Evolutionary conservation across 257 asterid species (phyloP).

Genomic region (Primulina eburnea): DNA sequence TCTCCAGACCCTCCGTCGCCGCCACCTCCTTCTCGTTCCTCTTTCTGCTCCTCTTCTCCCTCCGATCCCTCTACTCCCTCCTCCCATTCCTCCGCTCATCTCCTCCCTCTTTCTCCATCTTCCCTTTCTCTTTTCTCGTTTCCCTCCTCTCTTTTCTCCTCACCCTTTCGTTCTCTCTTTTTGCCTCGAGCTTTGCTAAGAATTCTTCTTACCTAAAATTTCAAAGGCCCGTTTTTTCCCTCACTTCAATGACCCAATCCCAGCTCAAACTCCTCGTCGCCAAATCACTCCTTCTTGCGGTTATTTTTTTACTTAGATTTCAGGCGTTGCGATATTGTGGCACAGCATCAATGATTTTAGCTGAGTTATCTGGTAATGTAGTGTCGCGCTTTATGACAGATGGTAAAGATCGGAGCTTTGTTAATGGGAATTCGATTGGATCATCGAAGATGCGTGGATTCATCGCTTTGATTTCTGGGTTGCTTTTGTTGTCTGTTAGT

Average conservation of each 20-base stretch:
- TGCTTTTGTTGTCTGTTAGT: slow-evolving; percentile 68
- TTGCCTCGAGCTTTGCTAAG: slow-evolving; percentile 30
- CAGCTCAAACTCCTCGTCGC: slow-evolving; percentile 50
- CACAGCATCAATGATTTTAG: slow-evolving; percentile 84
- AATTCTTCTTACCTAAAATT: slow-evolving; percentile 34
- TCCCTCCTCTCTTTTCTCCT: slow-evolving; percentile 74
- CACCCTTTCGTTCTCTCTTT: slow-evolving; percentile 50
- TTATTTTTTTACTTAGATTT: slow-evolving; percentile 66
- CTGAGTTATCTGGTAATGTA: slow-evolving; percentile 73
- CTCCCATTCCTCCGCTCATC: slow-evolving; percentile 64
- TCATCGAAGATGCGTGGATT: slow-evolving; percentile 55
- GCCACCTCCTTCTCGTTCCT: slow-evolving; percentile 48
- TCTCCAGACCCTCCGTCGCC: slow-evolving; percentile 33
- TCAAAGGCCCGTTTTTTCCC: slow-evolving; percentile 41
- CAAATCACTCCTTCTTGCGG: slow-evolving; percentile 64
- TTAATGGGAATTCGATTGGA: slow-evolving; percentile 12
- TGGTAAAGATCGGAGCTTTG: slow-evolving; percentile 45
- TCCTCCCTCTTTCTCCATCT: slow-evolving; percentile 49
- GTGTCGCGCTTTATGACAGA: slow-evolving; percentile 63
- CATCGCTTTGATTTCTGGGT: slow-evolving; percentile 52
- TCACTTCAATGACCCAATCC: slow-evolving; percentile 39
- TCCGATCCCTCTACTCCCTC: slow-evolving; percentile 85
- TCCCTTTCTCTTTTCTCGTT: slow-evolving; percentile 83
- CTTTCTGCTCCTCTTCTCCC: slow-evolving; percentile 72
- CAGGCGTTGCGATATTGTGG: slow-evolving; percentile 91